Base-by-base conservation (phyloP, 2,329 filamentous ascomycete species). In the Pseudocercospora eumusae region DNA sequence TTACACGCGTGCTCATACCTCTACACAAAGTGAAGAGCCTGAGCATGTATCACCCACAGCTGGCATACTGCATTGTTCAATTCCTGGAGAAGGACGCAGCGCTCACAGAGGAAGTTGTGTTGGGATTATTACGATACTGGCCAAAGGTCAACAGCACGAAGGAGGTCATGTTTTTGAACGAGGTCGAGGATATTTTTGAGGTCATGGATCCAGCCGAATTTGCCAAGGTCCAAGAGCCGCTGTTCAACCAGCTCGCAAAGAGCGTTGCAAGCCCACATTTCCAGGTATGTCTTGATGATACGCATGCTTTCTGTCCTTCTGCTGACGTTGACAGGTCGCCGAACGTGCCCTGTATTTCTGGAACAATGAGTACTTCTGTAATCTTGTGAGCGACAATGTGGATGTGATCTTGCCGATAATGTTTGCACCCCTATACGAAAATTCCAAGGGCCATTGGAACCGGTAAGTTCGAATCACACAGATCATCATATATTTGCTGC, bases 291-390 rank as follows among this genome's bases (percentile, higher is more conserved):
- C 25, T 40, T 11, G n/a, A 47, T 52, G 20, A 15, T 21, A 21
- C 27, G 6, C 4, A 10, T 15, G 28, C 47, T 18, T 21, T 23
- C 9, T 21, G 8, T 23, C n/a, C 11, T 44, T 20, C 11, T 40
- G 44, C 67, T 69, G 60, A 73, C 52, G 31, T 18, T 47, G 20
- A 33, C 64, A 87, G 84, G 95, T 99, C 62, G 95, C 95, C 18
- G 95, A 99, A 80, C 88, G 95, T 68, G 95, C 95, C 4, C 84
- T 99, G 27, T 99, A 99, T 80, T 99, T 99, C 81, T 99, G 95
- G 95, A 99, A 99, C 83, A 99, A 99, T 74, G 95, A 99, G 77
- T 99, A 99, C 77, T 99, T 99, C 80, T 99, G 95, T 83, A 99
- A 98, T 74, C 83, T 99, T 62, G 95, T 99, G 69, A 97, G 93